Percentiles rank a stretch among this genome's conserved stretches.
Evolutionary conservation across 441 rosid species (phyloP).

Genomic region (Dalechampia spathulata): DNA sequence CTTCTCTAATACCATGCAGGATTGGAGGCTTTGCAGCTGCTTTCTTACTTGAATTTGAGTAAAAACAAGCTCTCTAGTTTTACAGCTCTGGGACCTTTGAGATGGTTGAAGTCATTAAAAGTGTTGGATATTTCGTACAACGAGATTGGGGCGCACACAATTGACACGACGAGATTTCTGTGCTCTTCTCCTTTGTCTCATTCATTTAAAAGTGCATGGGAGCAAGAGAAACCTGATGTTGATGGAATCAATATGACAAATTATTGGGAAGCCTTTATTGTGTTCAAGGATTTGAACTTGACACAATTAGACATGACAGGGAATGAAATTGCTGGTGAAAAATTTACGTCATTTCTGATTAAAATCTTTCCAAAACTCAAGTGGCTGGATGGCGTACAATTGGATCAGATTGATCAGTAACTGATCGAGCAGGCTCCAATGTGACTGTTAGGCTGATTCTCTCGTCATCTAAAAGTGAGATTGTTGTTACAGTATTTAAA

Average conservation of each 20-base stretch:
- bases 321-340: slow-evolving; percentile 50
- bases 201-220: slow-evolving; percentile 35
- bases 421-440: background rate
- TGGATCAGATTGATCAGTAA: slow-evolving; percentile 17
- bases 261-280: slow-evolving; percentile 64
- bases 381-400: slow-evolving; percentile 50
- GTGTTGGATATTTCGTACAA: slow-evolving; percentile 71
- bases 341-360: slow-evolving; percentile 42
- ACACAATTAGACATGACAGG: slow-evolving; percentile 57
- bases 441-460: background rate
- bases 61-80: slow-evolving; percentile 64
- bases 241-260: slow-evolving; percentile 22
- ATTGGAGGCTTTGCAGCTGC: slow-evolving; percentile 80
- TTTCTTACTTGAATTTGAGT: slow-evolving; percentile 59
- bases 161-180: slow-evolving; percentile 66
- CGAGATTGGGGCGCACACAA: slow-evolving; percentile 67
- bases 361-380: slow-evolving; percentile 54
- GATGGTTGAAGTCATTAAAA: slow-evolving; percentile 50
- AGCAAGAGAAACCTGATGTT: slow-evolving; percentile 21
- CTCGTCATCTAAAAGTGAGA: too few relatives aligned
- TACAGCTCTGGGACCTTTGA: slow-evolving; percentile 63
- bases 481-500: too few relatives aligned
- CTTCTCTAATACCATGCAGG: slow-evolving; percentile 33
- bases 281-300: slow-evolving; percentile 52
- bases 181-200: slow-evolving; percentile 77